phyloP scores from a whole-genome alignment of 257 asterid genomes.

The Fraxinus quadrangulata region DNA sequence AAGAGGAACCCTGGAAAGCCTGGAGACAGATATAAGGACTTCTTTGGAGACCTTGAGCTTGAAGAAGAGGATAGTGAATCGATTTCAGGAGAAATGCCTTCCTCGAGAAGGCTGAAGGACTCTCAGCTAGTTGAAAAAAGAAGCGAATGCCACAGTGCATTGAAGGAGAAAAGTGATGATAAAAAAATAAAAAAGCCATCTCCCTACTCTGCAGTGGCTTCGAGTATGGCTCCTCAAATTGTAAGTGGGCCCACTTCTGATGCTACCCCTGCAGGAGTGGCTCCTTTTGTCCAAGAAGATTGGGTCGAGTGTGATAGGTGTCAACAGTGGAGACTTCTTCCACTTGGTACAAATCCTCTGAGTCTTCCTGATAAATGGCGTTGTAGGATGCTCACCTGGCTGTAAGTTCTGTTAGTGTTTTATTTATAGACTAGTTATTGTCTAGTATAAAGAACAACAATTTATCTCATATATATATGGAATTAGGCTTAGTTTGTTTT shows the following conservation, averaged over 20 bases:
- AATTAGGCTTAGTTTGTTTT: neutral
- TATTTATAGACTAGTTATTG: neutral
- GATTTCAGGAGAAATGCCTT: slow-evolving; percentile 54
- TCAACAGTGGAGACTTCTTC: slow-evolving; percentile 87
- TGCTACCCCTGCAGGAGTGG: slow-evolving; percentile 48
- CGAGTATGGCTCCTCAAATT: slow-evolving; percentile 44
- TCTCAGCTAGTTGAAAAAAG: slow-evolving; percentile 44
- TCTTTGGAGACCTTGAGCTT: slow-evolving; percentile 75
- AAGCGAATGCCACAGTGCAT: slow-evolving; percentile 39
- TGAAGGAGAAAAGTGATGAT: slow-evolving; percentile 47
- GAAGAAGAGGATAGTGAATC: slow-evolving; percentile 68
- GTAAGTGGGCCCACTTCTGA: slow-evolving; percentile 53
- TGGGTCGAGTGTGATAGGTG: slow-evolving; percentile 96
- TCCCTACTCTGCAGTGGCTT: slow-evolving; percentile 37
- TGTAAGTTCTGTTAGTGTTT: slow-evolving; percentile 63
- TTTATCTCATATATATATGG: neutral
- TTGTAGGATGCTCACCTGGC: slow-evolving; percentile 95
- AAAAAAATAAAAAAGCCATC: slow-evolving; percentile 44
- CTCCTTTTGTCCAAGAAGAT: slow-evolving; percentile 73
- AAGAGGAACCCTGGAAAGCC: slow-evolving; percentile 55
- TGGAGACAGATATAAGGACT: slow-evolving; percentile 63
- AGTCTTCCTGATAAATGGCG: slow-evolving; percentile 92
- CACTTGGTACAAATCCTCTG: slow-evolving; percentile 77
- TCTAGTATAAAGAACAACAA: neutral
- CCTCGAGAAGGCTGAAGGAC: slow-evolving; percentile 47